Evolutionary conservation across 2,329 filamentous ascomycete species (phyloP).

Genomic region (Aspergillus floridensis): DNA sequence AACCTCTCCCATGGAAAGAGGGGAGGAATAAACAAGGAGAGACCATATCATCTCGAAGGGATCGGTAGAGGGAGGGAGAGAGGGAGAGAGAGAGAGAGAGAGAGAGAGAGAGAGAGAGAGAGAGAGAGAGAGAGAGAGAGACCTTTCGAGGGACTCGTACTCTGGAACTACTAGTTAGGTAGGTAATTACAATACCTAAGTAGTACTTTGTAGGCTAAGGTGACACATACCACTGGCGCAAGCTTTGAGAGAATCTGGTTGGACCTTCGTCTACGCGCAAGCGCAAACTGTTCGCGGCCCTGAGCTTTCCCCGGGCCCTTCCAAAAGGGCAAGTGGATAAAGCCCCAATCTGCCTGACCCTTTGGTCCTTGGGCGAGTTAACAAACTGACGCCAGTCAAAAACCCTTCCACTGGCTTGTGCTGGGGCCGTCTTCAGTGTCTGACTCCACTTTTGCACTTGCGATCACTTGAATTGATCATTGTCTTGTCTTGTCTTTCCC

Average conservation of each 20-base stretch:
- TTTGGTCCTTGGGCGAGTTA: neutral
- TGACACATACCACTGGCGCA: constrained; percentile 9
- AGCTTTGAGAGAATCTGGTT: constrained; percentile 10
- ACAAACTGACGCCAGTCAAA: constrained; percentile 7
- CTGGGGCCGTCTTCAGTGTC: constrained; percentile 15
- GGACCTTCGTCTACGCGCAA: constrained; percentile 3
- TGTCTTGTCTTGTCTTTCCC: constrained; percentile 12
- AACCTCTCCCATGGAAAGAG: neutral
- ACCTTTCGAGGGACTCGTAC: no score
- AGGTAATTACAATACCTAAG: no score
- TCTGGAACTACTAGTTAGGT: no score
- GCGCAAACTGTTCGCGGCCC: neutral
- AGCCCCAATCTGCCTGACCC: constrained; percentile 8
- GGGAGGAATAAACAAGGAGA: neutral
- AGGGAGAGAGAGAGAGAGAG: no score
- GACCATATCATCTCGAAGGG: neutral
- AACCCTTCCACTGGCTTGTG: neutral
- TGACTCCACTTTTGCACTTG: constrained; percentile 9
- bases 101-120: no score
- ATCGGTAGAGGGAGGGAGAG: no score
- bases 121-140: no score
- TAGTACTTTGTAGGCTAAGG: neutral
- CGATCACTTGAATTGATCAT: neutral
- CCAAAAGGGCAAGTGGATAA: constrained; percentile 8
- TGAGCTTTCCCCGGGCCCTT: constrained; percentile 13